phyloP scores from a whole-genome alignment of 2,329 filamentous ascomycete genomes.

The Aspergillus fructus region DNA sequence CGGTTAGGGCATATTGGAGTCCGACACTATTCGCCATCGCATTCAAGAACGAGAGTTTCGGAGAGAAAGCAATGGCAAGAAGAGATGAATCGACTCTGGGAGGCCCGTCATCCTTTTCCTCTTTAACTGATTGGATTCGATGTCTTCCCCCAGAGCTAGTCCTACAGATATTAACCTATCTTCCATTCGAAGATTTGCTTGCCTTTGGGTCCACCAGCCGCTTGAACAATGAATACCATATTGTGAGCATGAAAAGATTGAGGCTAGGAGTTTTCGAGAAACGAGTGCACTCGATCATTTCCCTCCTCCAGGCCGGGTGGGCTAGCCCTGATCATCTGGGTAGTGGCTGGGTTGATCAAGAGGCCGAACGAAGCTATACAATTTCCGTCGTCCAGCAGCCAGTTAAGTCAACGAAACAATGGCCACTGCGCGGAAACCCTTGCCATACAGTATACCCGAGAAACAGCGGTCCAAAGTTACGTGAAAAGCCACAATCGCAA shows the following conservation, averaged over 20 bases:
- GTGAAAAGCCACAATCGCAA: slow-evolving; percentile 7
- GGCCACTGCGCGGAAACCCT: not conserved
- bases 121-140: slow-evolving; percentile 21
- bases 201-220: slow-evolving; percentile 33
- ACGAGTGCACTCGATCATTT: slow-evolving; percentile 31
- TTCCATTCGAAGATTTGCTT: slow-evolving; percentile 30
- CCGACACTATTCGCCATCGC: not conserved
- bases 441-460: slow-evolving; percentile 1
- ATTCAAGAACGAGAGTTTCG: not conserved
- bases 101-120: not conserved
- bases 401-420: not conserved
- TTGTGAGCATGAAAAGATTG: slow-evolving; percentile 28
- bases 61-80: not conserved
- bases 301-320: slow-evolving; percentile 29
- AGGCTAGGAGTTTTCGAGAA: slow-evolving; percentile 35
- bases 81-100: not conserved
- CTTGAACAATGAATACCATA: slow-evolving; percentile 27
- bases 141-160: slow-evolving; percentile 33
- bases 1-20: not conserved
- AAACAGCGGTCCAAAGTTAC: not conserved
- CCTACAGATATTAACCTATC: slow-evolving; percentile 30
- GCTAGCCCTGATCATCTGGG: slow-evolving; percentile 20
- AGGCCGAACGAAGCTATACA: slow-evolving; percentile 9
- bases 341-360: not conserved
- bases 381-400: slow-evolving; percentile 19